A percentile compares a stretch with the other conserved stretches of the same genome.
Conservation (phyloP, 306 rosid species). For the Prunus persica region Prunus_persica_NCBIv2 NC_034010.1:27109001-27109500, state of each 20-base stretch:
- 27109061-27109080: slow-evolving; percentile 38
- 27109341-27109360: slow-evolving; percentile 71
- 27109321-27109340: slow-evolving; percentile 91
- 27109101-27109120: slow-evolving; percentile 72
- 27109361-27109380: slow-evolving; percentile 78
- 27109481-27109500: neutral
- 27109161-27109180: slow-evolving; percentile 72
- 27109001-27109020: slow-evolving; percentile 6
- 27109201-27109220: neutral
- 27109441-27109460: slow-evolving; percentile 93
- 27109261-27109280: slow-evolving; percentile 69
- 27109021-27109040: neutral
- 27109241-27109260: neutral
- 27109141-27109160: slow-evolving; percentile 75
- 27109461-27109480: slow-evolving; percentile 65
- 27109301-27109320: slow-evolving; percentile 81
- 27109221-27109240: neutral
- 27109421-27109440: slow-evolving; percentile 85
- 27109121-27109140: slow-evolving; percentile 67
- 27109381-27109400: slow-evolving; percentile 90
- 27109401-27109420: slow-evolving; percentile 91
- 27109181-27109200: slow-evolving; percentile 1
- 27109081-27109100: slow-evolving; percentile 66
- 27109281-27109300: slow-evolving; percentile 68
- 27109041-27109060: neutral